Base-by-base conservation (phyloP, 2,329 filamentous ascomycete genomes). In the Ceratocystis cacaofunesta region DNA sequence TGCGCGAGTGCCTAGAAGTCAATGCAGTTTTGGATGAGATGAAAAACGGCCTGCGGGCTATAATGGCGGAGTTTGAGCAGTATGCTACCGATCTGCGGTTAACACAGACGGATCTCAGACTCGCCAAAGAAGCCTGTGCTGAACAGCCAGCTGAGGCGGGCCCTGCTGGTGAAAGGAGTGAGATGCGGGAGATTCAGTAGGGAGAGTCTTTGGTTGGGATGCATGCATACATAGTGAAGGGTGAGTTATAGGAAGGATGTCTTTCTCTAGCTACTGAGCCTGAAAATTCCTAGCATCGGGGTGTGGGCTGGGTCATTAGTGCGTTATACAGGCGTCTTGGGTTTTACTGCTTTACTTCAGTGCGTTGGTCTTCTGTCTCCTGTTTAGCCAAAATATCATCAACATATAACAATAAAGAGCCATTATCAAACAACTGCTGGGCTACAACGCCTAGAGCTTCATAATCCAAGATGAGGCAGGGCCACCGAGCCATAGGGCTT, bases 51-150 rank as follows among this genome's bases (percentile, higher is more conserved):
- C 76, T 96, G 58, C 77, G 78, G 52, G 81, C 84, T 65, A 78
- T 96, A 3, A 70, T 96, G 44, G 73, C 76, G 10, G 84, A 81
- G 25, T 96, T 96, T 75, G 88, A 86, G 66, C 82, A 84, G 66
- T 96, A 91, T 74, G 81, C 86, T 69, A 76, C 78, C 44, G 85
- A 89, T 68, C 77, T 96, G 69, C 83, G 87, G 58, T 76, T 96
- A 69, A 86, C 79, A 48, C 78, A 81, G 68, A 80, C 81, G 65
- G 92, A 96, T 70, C 78, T 96, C 70, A 80, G 86, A 70, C 76
- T 87, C 66, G 92, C 90, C 3, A 86, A 81, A 73, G 86, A 90
- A 72, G 86, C 66, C 15, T 58, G 55, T 19, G 55, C 55, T 4
- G 55, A 58, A n/a, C 30, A 17, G 32, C 28, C 15, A 7, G 32